phyloP scores from a whole-genome alignment of 805 yeast genomes.

The Ogataea corticis region DNA sequence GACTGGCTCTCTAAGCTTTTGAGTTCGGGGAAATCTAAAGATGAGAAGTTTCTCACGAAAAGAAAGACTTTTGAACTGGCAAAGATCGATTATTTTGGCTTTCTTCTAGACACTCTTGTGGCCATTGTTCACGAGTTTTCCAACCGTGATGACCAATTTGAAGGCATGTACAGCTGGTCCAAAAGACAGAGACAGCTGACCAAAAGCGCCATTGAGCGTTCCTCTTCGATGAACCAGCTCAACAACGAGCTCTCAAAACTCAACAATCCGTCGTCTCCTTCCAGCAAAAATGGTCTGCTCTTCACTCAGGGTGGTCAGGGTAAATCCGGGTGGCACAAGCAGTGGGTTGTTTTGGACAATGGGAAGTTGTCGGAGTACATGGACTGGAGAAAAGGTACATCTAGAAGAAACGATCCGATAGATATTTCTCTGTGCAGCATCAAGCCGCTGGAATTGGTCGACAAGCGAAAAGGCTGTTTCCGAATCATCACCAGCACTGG shows the following conservation, averaged over 20 bases:
- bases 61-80: constrained; percentile 33
- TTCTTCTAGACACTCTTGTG: constrained; percentile 29
- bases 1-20: constrained; percentile 37
- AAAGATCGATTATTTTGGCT: constrained; percentile 33
- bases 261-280: constrained; percentile 4
- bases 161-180: constrained; percentile 11
- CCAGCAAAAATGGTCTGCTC: constrained; percentile 47
- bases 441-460: constrained; percentile 44
- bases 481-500: constrained; percentile 74
- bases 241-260: constrained; percentile 48
- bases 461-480: constrained; percentile 60
- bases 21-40: constrained; percentile 35
- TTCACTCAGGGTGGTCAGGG: constrained; percentile 61
- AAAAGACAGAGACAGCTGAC: constrained; percentile 20
- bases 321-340: constrained; percentile 81
- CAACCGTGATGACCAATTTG: constrained; percentile 16
- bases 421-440: constrained; percentile 68
- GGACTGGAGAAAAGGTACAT: constrained; percentile 75
- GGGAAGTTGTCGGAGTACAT: constrained; percentile 70
- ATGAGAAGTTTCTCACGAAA: constrained; percentile 34
- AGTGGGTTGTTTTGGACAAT: constrained; percentile 76
- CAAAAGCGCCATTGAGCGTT: constrained; percentile 20
- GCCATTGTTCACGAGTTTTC: constrained; percentile 18
- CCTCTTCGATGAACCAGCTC: constrained; percentile 23
- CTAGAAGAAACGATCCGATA: constrained; percentile 63